These are phyloP conservation scores for Ceratocystis smalleyi DNA, from an alignment of 2,329 filamentous ascomycete species.

Conservation along the genomic window DNA sequence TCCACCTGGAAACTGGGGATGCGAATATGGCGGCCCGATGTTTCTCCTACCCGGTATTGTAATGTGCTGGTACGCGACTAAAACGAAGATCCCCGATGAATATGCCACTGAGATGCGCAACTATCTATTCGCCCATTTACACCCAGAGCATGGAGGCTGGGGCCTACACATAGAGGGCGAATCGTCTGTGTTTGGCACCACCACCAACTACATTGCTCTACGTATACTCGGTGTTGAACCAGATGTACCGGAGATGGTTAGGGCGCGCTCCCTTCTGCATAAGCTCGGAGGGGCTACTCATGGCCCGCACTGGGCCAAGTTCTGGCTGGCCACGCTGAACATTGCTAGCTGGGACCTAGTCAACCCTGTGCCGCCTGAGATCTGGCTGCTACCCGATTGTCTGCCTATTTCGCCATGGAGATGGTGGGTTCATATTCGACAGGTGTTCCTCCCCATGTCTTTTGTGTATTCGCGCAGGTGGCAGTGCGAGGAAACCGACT, in stretches of 20 bases:
- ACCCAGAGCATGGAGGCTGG: constrained; percentile 89
- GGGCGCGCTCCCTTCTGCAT: constrained; percentile 68
- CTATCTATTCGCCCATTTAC: constrained; percentile 73
- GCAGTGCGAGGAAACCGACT: constrained; percentile 56
- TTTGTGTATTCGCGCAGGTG: constrained; percentile 77
- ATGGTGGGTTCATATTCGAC: constrained; percentile 98
- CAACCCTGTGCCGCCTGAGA: constrained; percentile 81
- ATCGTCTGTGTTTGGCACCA: constrained; percentile 78
- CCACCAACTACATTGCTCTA: constrained; percentile 71
- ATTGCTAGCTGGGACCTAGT: constrained; percentile 81
- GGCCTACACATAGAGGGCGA: constrained; percentile 89
- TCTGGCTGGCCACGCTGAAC: constrained; percentile 77
- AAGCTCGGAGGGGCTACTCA: constrained; percentile 71
- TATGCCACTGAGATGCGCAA: constrained; percentile 80
- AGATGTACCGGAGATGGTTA: constrained; percentile 72
- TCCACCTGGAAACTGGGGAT: constrained; percentile 82
- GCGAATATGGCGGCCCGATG: constrained; percentile 95
- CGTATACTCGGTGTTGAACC: constrained; percentile 69
- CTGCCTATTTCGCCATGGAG: constrained; percentile 77
- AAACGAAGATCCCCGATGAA: constrained; percentile 67
- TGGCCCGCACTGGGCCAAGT: constrained; percentile 91
- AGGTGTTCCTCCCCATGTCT: constrained; percentile 86
- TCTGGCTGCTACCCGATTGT: constrained; percentile 90
- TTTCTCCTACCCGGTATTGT: constrained; percentile 80
- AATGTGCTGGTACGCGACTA: constrained; percentile 74